A percentile compares a stretch with the other conserved stretches of the same genome.
Conservation (phyloP, 371 early-diverging fungal genomes). For the Encephalitozoon intestinalis region DNA sequence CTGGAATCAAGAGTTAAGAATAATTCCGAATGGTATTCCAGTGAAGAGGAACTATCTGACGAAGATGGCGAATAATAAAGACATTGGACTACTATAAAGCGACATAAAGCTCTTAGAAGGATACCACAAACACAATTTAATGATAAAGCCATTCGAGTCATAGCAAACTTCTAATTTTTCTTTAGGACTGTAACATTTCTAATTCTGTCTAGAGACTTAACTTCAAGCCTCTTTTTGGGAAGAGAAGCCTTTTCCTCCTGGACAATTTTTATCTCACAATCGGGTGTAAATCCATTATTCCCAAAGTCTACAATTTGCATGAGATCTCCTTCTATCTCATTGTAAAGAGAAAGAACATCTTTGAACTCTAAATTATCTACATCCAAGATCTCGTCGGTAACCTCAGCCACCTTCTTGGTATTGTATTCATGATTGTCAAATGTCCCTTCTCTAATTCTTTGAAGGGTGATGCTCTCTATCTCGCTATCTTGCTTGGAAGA, state of each 20-base stretch:
- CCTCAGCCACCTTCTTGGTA: neutral
- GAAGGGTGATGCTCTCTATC: conserved; percentile 6
- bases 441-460: conserved; percentile 20
- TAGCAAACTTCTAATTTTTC: neutral
- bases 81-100: too few relatives aligned
- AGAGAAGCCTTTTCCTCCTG: neutral
- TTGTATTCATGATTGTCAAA: conserved; percentile 35
- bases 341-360: conserved; percentile 13
- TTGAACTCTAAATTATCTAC: neutral
- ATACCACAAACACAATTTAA: neutral
- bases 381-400: neutral
- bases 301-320: conserved; percentile 28
- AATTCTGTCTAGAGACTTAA: conserved; percentile 4
- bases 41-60: neutral
- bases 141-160: neutral
- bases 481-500: conserved; percentile 32
- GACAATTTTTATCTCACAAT: conserved; percentile 5
- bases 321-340: conserved; percentile 37
- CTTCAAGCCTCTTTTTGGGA: neutral
- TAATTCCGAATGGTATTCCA: neutral
- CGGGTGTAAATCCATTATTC: conserved; percentile 3
- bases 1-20: neutral
- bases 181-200: conserved; percentile 32
- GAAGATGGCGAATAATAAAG: neutral
- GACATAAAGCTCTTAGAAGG: neutral